Evolutionary conservation across 2,329 filamentous ascomycete genomes (phyloP).

Genomic region (Trichoderma semiorbis): DNA sequence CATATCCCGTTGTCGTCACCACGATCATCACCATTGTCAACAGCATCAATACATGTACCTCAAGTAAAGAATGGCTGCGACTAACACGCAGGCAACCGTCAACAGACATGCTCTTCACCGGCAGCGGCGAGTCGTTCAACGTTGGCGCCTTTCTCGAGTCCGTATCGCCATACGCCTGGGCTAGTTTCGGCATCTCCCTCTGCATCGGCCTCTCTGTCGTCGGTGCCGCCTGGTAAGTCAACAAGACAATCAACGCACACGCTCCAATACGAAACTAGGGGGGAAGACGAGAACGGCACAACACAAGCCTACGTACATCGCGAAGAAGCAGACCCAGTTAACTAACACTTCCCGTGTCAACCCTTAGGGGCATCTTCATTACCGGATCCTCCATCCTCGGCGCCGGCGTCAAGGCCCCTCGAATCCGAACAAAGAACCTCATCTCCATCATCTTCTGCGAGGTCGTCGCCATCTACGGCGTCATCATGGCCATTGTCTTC

Average conservation of each 20-base stretch:
- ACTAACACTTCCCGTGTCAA: background rate
- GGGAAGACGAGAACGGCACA: background rate
- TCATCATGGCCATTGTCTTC: constrained; percentile 99
- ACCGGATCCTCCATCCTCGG: constrained; percentile 97
- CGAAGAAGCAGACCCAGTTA: background rate
- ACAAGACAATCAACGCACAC: constrained; percentile 26
- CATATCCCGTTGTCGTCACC: too few relatives aligned
- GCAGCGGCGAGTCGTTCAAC: constrained; percentile 93
- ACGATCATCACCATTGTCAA: background rate
- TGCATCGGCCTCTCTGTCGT: constrained; percentile 97
- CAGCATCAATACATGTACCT: background rate
- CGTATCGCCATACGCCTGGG: constrained; percentile 93
- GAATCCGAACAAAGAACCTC: constrained; percentile 98
- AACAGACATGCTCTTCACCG: constrained; percentile 96
- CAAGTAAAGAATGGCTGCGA: background rate
- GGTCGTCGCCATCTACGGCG: constrained; percentile 98
- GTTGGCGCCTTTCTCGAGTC: constrained; percentile 93
- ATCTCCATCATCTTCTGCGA: constrained; percentile 99
- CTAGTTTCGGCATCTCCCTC: constrained; percentile 81
- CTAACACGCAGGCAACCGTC: background rate
- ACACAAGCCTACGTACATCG: background rate
- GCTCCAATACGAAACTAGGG: background rate
- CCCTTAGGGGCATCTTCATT: constrained; percentile 90
- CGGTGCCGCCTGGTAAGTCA: constrained; percentile 93
- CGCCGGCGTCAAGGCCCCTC: constrained; percentile 91